These are phyloP conservation scores for Tulasnella sp. DNA, from an alignment of 768 basidiomycete genomes.

Conservation along the genomic window DNA sequence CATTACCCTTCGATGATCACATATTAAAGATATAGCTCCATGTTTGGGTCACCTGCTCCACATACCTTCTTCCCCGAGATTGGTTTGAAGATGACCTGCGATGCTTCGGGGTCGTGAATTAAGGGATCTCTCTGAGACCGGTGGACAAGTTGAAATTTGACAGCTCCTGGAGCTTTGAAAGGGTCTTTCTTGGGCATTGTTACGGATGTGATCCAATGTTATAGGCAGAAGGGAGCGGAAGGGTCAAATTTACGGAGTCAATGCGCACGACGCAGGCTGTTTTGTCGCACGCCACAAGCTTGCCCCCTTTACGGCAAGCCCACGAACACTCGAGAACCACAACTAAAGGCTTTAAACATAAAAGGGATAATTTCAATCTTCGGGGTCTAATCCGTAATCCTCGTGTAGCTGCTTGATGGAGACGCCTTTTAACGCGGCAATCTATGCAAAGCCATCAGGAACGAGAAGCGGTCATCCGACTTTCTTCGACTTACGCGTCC, in stretches of 20 bases:
- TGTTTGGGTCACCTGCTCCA: not conserved
- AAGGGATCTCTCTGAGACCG: constrained; percentile 93
- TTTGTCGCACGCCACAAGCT: not conserved
- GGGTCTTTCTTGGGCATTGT: constrained; percentile 76
- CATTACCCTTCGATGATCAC: not conserved
- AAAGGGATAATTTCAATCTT: constrained; percentile 44
- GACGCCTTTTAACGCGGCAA: constrained; percentile 63
- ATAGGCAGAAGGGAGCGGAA: not conserved
- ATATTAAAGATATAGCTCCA: not conserved
- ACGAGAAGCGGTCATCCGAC: not conserved
- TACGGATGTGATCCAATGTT: not conserved
- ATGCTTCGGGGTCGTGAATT: constrained; percentile 87
- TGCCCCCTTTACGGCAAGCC: not conserved
- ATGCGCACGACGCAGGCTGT: not conserved
- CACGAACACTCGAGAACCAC: not conserved
- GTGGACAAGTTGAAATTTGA: constrained; percentile 96
- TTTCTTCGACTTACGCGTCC: constrained; percentile 7
- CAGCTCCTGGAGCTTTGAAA: constrained; percentile 82
- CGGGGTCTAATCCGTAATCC: constrained; percentile 59
- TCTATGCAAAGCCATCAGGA: constrained; percentile 41
- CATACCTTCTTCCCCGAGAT: constrained; percentile 63
- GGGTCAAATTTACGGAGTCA: constrained; percentile 3
- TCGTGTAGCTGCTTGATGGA: constrained; percentile 72
- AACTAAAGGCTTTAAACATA: not conserved
- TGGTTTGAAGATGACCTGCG: constrained; percentile 81